Base-by-base conservation (phyloP, 2,329 filamentous ascomycete genomes). In the Leptodontidium sp. region DNA sequence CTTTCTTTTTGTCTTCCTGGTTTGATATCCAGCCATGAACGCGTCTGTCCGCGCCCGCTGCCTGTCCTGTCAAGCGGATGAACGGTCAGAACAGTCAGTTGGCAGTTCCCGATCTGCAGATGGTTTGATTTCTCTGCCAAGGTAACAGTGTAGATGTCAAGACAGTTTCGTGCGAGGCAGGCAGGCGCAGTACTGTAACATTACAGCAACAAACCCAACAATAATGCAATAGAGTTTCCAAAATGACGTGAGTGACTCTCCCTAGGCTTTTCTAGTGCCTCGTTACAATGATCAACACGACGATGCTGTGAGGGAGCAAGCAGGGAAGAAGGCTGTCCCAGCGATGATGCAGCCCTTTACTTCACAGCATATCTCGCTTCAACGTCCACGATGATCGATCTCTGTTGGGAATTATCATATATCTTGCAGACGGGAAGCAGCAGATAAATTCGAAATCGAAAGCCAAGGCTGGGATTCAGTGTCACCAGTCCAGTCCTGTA, bases 381-480 rank as follows among this genome's bases (percentile, higher is more conserved):
- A 62, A 67, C 65, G 40, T 52, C 40, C 26, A 67, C 21, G 21
- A 49, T 14, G 50, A 69, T 66, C 67, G 64, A 66, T 69, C 67
- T 64, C 26, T 47, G 8, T 50, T 58, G 24, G 57, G 58, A 29
- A 7, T 59, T 35, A 49, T 71, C 66, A 66, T 63, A 32, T 52
- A 67, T 71, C 69, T 67, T 38, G 64, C 55, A 59, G 64, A 43
- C 61, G 64, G 69, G 21, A 65, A 35, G 47, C 43, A 26, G 63
- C 62, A 62, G 58, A 17, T 49, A 32, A 53, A 32, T 6, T 32
- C 29, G 29, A 32, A 32, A 17, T 52, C 52, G 15, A 15, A 14
- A 35, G 26, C 50, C 15, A 47, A 40, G 40, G 35, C 59, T 59
- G 26, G 29, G 1, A 59, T 15, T 40, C 17, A 14, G 55, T 58